A percentile compares a stretch with the other conserved stretches of the same genome.
Conservation (phyloP, 257 asterid genomes). For the Rauvolfia tetraphylla region DNA sequence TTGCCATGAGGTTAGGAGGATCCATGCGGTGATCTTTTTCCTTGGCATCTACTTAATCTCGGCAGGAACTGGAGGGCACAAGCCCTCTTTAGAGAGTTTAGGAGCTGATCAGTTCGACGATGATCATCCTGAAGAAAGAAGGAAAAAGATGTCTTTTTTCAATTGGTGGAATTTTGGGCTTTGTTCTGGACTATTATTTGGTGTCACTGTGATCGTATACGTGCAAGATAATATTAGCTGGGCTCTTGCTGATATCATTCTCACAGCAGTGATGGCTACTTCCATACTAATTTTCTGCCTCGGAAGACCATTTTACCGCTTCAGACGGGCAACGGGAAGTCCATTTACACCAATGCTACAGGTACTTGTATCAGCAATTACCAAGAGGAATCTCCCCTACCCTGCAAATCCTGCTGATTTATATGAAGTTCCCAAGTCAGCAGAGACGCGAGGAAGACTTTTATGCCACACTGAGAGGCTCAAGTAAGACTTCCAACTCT, state of each 20-base stretch:
- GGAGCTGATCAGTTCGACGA: slow-evolving; percentile 98
- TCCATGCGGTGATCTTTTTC: slow-evolving; percentile 64
- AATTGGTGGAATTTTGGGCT: slow-evolving; percentile 92
- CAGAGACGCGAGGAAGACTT: slow-evolving; percentile 41
- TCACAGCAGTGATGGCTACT: slow-evolving; percentile 53
- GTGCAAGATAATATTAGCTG: slow-evolving; percentile 67
- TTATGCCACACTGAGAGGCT: slow-evolving; percentile 65
- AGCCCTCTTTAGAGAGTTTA: slow-evolving; percentile 88
- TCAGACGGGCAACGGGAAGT: slow-evolving; percentile 55
- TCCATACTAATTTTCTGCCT: slow-evolving; percentile 35
- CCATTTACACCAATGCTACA: slow-evolving; percentile 67
- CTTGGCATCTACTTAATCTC: slow-evolving; percentile 75
- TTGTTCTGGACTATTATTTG: slow-evolving; percentile 60
- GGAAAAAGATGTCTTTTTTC: slow-evolving; percentile 72
- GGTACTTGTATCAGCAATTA: slow-evolving; percentile 62
- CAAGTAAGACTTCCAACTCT: slow-evolving; percentile 17
- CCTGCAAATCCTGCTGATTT: slow-evolving; percentile 43
- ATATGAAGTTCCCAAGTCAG: slow-evolving; percentile 55
- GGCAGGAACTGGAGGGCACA: slow-evolving; percentile 83
- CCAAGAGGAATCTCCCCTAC: slow-evolving; percentile 47
- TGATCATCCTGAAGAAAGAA: slow-evolving; percentile 59
- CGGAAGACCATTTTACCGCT: slow-evolving; percentile 68
- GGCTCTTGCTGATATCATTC: slow-evolving; percentile 66
- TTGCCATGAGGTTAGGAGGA: slow-evolving; percentile 33
- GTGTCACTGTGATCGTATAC: slow-evolving; percentile 65